These are phyloP conservation scores for Tricholoma terreum DNA, from an alignment of 768 basidiomycete species.

Conservation along the genomic window DNA sequence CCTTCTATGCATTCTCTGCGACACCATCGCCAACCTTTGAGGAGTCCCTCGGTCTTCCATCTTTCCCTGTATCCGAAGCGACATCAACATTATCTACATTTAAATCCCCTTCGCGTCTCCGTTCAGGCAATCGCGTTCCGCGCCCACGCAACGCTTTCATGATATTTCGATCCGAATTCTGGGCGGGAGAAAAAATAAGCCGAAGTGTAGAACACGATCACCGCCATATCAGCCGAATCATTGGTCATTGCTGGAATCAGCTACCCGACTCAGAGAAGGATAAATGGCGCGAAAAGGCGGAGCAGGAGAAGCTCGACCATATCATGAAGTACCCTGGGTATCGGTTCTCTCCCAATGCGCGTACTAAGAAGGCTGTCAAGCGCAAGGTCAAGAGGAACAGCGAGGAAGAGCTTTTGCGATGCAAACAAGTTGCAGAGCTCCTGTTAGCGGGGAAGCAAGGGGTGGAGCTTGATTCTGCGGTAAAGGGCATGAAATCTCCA, in stretches of 20 bases:
- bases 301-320: slow-evolving; percentile 50
- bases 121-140: slow-evolving; percentile 53
- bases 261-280: slow-evolving; percentile 49
- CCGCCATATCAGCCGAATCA: slow-evolving; percentile 55
- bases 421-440: slow-evolving; percentile 47
- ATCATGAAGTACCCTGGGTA: slow-evolving; percentile 49
- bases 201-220: slow-evolving; percentile 54
- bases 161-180: slow-evolving; percentile 62
- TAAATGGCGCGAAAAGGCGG: slow-evolving; percentile 49
- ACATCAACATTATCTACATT: slow-evolving; percentile 10
- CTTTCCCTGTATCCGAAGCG: slow-evolving; percentile 6
- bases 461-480: slow-evolving; percentile 42
- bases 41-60: slow-evolving; percentile 4
- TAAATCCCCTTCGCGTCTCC: slow-evolving; percentile 13
- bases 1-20: slow-evolving; percentile 10
- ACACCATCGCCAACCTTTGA: slow-evolving; percentile 9
- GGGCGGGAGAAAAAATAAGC: slow-evolving; percentile 46
- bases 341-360: slow-evolving; percentile 46
- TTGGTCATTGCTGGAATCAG: slow-evolving; percentile 53
- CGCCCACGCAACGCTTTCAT: slow-evolving; percentile 87
- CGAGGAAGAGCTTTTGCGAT: slow-evolving; percentile 44
- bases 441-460: slow-evolving; percentile 50
- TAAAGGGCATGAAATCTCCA: slow-evolving; percentile 29
- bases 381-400: slow-evolving; percentile 53
- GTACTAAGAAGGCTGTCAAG: slow-evolving; percentile 42